Evolutionary conservation across 2,329 filamentous ascomycete species (phyloP), one percentile per base, ranked within the genome.

Genomic region (Orbilia oligospora): DNA sequence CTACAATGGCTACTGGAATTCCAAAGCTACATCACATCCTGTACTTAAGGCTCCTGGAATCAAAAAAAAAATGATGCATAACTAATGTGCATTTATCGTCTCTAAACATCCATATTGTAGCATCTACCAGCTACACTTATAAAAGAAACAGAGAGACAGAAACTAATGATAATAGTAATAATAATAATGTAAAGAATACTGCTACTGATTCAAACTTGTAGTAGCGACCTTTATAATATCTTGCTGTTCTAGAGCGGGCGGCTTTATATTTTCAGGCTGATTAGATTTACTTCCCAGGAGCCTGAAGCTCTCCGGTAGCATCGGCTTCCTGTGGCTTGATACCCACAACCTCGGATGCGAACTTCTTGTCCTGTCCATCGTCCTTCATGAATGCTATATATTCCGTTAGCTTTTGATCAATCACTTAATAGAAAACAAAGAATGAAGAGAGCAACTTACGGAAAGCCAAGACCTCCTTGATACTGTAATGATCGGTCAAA

Each of bases 391-490:
- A 95, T 10, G 96, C 81, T 82, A 46, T 53, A 27, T 10, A 49
- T 38, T 44, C 8, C 6, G 24, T 61, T 55, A 71, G 65, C 18
- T 30, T 30, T 24, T 24, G 38, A 41, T 27, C 53, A 63, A 27
- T 48, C 3, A 12, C 14, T 18, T 12, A 6, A 33, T 67, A 16
- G 5, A 16, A 16, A 12, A 12, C 30, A 10, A 2, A 53, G 41
- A n/a, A n/a, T n/a, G n/a, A n/a, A n/a, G n/a, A n/a, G n/a, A 30
- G 58, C 44, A 49, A 81, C 81, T 77, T 78, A 82, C 81, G 96
- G 90, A 99, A 99, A 8, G 95, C 91, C 80, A 98, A 86, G 2
- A 98, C 95, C 86, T 99, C 96, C 86, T 96, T 94, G 85, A 99
- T 99, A 82, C 90, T 93, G 87, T 97, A 96, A 86, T 97, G 93